Evolutionary conservation across 768 basidiomycete species (phyloP).

Genomic region (Naganishia kalamii): DNA sequence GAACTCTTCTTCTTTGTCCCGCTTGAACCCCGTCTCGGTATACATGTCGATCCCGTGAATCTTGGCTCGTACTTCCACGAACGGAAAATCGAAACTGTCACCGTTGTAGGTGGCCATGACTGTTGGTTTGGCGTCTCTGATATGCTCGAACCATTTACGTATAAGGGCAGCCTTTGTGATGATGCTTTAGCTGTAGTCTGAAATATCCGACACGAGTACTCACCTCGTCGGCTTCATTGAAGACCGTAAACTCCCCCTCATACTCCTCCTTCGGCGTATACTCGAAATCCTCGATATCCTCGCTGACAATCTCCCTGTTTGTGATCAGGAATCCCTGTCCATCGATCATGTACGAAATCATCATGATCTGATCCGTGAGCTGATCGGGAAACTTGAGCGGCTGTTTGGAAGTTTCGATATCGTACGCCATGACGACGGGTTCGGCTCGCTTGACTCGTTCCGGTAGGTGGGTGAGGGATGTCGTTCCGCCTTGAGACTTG

Average conservation of each 20-base stretch:
- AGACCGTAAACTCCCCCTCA: constrained; percentile 90
- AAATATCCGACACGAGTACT: constrained; percentile 25
- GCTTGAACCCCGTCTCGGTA: constrained; percentile 83
- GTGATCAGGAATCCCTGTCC: constrained; percentile 90
- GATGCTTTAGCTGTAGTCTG: constrained; percentile 14
- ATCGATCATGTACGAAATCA: constrained; percentile 99
- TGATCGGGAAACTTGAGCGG: constrained; percentile 99
- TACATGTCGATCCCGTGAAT: constrained; percentile 94
- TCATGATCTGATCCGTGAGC: constrained; percentile 96
- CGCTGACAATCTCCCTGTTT: constrained; percentile 91
- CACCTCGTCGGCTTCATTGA: constrained; percentile 90
- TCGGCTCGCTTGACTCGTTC: constrained; percentile 97
- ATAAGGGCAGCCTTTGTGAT: constrained; percentile 66
- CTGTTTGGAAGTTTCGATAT: constrained; percentile 99
- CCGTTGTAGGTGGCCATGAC: constrained; percentile 99
- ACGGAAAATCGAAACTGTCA: constrained; percentile 98
- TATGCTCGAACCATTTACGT: constrained; percentile 82
- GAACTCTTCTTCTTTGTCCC: constrained; percentile 88
- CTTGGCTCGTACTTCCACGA: constrained; percentile 76
- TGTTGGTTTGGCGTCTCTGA: constrained; percentile 87
- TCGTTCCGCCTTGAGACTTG: constrained; percentile 72
- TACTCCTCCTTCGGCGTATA: constrained; percentile 98
- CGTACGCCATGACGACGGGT: constrained; percentile 96
- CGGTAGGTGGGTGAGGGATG: constrained; percentile 61
- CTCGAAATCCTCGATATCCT: constrained; percentile 97